Conservation (phyloP, 345 rosid species). For the Passiflora organensis region DNA sequence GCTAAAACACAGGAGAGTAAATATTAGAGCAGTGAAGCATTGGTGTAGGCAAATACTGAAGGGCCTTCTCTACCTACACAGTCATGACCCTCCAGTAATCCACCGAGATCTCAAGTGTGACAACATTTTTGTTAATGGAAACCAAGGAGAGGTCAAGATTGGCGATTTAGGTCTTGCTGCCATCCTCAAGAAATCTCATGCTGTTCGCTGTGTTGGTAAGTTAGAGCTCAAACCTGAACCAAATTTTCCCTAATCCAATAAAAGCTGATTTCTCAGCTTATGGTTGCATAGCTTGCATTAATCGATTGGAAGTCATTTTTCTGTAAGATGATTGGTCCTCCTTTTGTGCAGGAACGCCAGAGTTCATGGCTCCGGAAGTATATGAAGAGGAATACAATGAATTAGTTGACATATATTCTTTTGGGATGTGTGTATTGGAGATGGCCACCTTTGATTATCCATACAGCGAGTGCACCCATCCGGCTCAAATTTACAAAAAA, state of each 20-base stretch:
- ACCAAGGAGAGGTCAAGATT: conserved; percentile 91
- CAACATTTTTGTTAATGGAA: conserved; percentile 84
- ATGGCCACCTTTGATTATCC: conserved; percentile 98
- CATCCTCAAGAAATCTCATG: conserved; percentile 69
- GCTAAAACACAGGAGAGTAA: conserved; percentile 79
- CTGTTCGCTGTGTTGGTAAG: conserved; percentile 90
- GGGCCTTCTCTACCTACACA: conserved; percentile 82
- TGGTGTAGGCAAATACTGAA: conserved; percentile 95
- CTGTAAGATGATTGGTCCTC: neutral
- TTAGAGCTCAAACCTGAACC: neutral
- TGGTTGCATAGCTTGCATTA: neutral
- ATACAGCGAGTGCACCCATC: conserved; percentile 83
- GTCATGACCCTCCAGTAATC: conserved; percentile 53
- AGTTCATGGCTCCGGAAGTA: conserved; percentile 99
- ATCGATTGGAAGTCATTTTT: neutral
- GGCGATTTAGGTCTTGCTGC: conserved; percentile 99
- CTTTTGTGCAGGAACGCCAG: conserved; percentile 74
- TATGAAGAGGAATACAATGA: conserved; percentile 95
- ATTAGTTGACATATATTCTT: conserved; percentile 87
- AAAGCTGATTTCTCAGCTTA: neutral
- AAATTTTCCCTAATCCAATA: neutral
- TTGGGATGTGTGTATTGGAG: conserved; percentile 96
- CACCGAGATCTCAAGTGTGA: conserved; percentile 98
- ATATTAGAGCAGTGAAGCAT: conserved; percentile 85
- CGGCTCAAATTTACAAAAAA: conserved; percentile 99